Conservation (phyloP, 805 yeast species). For the Crinitomyces ghanaensis region DNA sequence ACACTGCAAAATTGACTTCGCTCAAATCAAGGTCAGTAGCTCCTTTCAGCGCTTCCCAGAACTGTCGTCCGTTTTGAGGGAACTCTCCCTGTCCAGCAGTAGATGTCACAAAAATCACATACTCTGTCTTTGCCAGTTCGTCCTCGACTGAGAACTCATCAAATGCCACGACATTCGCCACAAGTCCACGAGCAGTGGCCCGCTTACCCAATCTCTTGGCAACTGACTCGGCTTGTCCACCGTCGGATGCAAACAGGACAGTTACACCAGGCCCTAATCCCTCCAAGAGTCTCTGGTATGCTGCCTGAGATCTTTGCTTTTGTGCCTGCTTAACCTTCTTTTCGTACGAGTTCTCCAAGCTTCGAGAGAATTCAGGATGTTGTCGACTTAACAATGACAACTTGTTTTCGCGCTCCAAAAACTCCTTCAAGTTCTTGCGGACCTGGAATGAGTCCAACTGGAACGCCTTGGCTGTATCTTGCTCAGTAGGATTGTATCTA, state of each 20-base stretch:
- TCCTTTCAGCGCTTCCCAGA: conserved; percentile 62
- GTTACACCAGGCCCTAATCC: conserved; percentile 91
- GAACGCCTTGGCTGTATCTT: conserved; percentile 46
- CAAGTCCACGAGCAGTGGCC: conserved; percentile 69
- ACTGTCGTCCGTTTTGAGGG: conserved; percentile 67
- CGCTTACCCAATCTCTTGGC: conserved; percentile 70
- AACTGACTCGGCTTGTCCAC: conserved; percentile 76
- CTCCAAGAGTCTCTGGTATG: conserved; percentile 65
- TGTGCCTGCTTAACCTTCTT: conserved; percentile 49
- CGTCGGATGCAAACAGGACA: conserved; percentile 81
- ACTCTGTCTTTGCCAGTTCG: conserved; percentile 61
- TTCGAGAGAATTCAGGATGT: conserved; percentile 67
- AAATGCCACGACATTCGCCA: conserved; percentile 52
- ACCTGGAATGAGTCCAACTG: conserved; percentile 76
- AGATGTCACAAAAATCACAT: conserved; percentile 57
- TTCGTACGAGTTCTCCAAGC: conserved; percentile 52
- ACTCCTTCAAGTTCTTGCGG: conserved; percentile 61
- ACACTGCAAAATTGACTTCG: conserved; percentile 45
- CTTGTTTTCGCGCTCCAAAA: conserved; percentile 83
- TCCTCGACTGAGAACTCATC: conserved; percentile 62
- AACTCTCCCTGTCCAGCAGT: conserved; percentile 85
- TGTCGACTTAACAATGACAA: conserved; percentile 61
- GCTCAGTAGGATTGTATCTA: conserved; percentile 61
- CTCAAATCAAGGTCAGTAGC: conserved; percentile 56
- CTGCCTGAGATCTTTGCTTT: conserved; percentile 57